phyloP scores from a whole-genome alignment of 1,139 yeast genomes.

The Candida sp. region DNA sequence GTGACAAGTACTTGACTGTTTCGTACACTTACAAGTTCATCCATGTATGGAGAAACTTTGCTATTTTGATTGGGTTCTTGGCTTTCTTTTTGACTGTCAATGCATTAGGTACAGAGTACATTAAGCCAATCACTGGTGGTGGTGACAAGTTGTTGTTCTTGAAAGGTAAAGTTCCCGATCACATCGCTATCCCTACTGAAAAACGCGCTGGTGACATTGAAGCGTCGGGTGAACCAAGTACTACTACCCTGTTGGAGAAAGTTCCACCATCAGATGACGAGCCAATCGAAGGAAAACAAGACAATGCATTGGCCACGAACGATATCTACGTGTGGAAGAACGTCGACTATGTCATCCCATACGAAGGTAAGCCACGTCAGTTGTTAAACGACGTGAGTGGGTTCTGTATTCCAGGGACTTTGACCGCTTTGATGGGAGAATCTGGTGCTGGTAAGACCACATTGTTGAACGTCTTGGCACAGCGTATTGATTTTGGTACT shows the following conservation, averaged over 20 bases:
- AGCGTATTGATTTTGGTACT: constrained; percentile 60
- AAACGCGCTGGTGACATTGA: constrained; percentile 16
- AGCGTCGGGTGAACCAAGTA: constrained; percentile 5
- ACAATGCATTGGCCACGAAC: constrained; percentile 26
- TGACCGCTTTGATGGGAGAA: constrained; percentile 77
- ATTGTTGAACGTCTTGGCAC: constrained; percentile 62
- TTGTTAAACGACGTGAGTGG: constrained; percentile 63
- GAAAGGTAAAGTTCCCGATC: constrained; percentile 54
- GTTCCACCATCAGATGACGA: constrained; percentile 24
- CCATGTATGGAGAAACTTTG: constrained; percentile 73
- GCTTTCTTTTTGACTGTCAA: constrained; percentile 50
- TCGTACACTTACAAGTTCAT: constrained; percentile 42
- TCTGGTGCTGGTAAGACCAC: constrained; percentile 78
- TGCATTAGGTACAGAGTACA: constrained; percentile 52
- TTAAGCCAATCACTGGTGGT: constrained; percentile 56
- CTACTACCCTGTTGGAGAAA: neutral
- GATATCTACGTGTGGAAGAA: constrained; percentile 49
- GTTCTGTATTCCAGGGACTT: constrained; percentile 67
- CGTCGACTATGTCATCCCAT: constrained; percentile 44
- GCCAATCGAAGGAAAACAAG: constrained; percentile 33
- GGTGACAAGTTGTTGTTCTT: constrained; percentile 63
- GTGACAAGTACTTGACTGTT: constrained; percentile 50
- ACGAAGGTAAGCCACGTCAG: constrained; percentile 46
- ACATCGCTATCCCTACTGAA: constrained; percentile 22
- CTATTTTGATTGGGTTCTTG: constrained; percentile 60